Evolutionary conservation across 2,329 filamentous ascomycete species (phyloP).

Genomic region (Nectriaceae sp.): DNA sequence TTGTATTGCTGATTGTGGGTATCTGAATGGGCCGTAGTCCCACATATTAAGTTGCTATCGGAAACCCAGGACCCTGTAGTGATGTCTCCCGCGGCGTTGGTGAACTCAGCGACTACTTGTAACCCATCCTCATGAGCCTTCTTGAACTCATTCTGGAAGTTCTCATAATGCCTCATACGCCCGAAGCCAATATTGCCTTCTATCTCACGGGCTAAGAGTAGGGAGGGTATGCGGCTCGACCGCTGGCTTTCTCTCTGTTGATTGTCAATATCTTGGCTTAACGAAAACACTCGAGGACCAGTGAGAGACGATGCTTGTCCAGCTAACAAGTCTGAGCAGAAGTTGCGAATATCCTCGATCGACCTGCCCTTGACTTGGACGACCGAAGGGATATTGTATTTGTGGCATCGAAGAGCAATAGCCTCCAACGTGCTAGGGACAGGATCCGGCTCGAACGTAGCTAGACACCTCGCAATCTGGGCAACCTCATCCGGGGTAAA

Average conservation of each 20-base stretch:
- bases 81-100: slow-evolving; percentile 63
- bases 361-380: slow-evolving; percentile 27
- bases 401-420: slow-evolving; percentile 19
- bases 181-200: slow-evolving; percentile 47
- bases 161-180: slow-evolving; percentile 41
- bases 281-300: slow-evolving; percentile 26
- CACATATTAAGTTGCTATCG: slow-evolving; percentile 57
- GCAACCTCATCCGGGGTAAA: slow-evolving; percentile 43
- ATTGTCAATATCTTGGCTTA: slow-evolving; percentile 17
- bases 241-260: slow-evolving; percentile 12
- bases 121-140: slow-evolving; percentile 54
- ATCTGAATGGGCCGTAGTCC: slow-evolving; percentile 64
- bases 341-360: slow-evolving; percentile 31
- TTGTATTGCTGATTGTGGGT: slow-evolving; percentile 67
- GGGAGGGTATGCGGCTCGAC: slow-evolving; percentile 34
- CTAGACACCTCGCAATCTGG: slow-evolving; percentile 25
- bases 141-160: slow-evolving; percentile 48
- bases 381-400: slow-evolving; percentile 25
- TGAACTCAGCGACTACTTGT: slow-evolving; percentile 55
- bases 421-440: slow-evolving; percentile 19
- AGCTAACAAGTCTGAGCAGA: slow-evolving; percentile 33
- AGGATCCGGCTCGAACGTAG: slow-evolving; percentile 9
- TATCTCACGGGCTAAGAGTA: slow-evolving; percentile 53
- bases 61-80: slow-evolving; percentile 60
- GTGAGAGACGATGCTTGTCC: slow-evolving; percentile 13